Evolutionary conservation across 257 asterid species (phyloP).

Genomic region (Primulina tabacum): DNA sequence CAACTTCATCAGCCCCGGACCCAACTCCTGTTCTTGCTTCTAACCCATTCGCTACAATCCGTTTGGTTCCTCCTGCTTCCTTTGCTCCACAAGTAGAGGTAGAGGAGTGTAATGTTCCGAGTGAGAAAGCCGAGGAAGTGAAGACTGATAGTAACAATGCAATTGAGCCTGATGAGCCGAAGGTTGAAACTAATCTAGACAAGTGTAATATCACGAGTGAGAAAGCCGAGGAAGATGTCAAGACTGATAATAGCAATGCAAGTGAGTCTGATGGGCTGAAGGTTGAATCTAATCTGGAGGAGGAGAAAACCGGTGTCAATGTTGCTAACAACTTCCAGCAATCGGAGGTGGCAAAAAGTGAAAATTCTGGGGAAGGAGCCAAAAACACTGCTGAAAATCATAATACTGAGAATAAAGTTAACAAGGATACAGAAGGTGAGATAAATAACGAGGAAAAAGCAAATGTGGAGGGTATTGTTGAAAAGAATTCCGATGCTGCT

Average conservation of each 20-base stretch:
- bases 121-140: slow-evolving; percentile 28
- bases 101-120: slow-evolving; percentile 24
- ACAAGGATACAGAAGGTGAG: slow-evolving; percentile 32
- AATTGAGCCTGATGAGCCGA: slow-evolving; percentile 26
- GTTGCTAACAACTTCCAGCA: slow-evolving; percentile 17
- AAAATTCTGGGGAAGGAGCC: slow-evolving; percentile 27
- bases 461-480: slow-evolving; percentile 30
- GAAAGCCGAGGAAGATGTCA: slow-evolving; percentile 33
- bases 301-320: slow-evolving; percentile 28
- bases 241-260: slow-evolving; percentile 19
- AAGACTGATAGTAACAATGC: slow-evolving; percentile 23
- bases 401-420: slow-evolving; percentile 30
- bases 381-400: slow-evolving; percentile 30
- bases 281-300: slow-evolving; percentile 23
- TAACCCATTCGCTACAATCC: slow-evolving; percentile 71
- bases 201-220: background rate
- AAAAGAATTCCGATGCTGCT: slow-evolving; percentile 46
- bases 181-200: slow-evolving; percentile 24
- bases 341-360: slow-evolving; percentile 38
- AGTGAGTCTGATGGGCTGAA: slow-evolving; percentile 28
- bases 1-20: slow-evolving; percentile 41
- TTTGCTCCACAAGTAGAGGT: slow-evolving; percentile 27
- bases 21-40: slow-evolving; percentile 39
- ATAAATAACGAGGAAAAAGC: slow-evolving; percentile 35
- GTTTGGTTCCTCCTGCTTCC: slow-evolving; percentile 48